Percentiles rank a stretch among this genome's conserved stretches.
phyloP scores from a whole-genome alignment of 371 early-diverging fungal species.

The Fennellomyces sp. region DNA sequence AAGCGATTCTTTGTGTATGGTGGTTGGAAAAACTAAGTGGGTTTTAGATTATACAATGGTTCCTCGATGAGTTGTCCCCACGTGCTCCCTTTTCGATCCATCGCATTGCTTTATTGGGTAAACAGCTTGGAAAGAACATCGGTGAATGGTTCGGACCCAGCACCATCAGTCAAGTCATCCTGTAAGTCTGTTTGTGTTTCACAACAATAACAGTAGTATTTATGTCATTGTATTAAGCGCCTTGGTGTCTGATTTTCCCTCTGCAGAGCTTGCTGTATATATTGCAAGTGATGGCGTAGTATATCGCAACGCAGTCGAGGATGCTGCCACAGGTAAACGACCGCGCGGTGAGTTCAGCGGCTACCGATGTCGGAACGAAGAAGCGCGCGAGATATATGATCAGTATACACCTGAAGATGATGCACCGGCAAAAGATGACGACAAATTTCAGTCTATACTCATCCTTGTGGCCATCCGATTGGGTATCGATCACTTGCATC shows the following conservation, averaged over 20 bases:
- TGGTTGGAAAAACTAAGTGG: no score
- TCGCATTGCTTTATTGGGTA: slow-evolving; percentile 84
- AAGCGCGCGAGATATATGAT: slow-evolving; percentile 37
- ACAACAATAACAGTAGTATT: neutral
- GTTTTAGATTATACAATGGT: slow-evolving; percentile 83
- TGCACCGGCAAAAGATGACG: slow-evolving; percentile 16
- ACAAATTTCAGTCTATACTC: slow-evolving; percentile 66
- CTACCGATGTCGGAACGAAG: slow-evolving; percentile 15
- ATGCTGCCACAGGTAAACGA: slow-evolving; percentile 38
- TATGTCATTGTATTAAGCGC: slow-evolving; percentile 44
- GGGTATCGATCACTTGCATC: slow-evolving; percentile 87
- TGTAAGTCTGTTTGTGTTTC: no score
- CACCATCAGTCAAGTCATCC: slow-evolving; percentile 89
- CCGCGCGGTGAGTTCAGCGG: slow-evolving; percentile 42
- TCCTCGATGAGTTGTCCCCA: slow-evolving; percentile 79
- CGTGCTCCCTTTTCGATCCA: slow-evolving; percentile 91
- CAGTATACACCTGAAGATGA: slow-evolving; percentile 10
- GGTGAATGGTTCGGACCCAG: slow-evolving; percentile 98
- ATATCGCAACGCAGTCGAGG: slow-evolving; percentile 63
- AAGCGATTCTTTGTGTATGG: no score
- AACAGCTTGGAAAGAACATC: slow-evolving; percentile 84
- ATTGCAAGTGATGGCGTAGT: slow-evolving; percentile 78
- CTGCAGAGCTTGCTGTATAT: slow-evolving; percentile 66
- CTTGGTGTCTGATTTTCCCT: slow-evolving; percentile 65
- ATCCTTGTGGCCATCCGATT: slow-evolving; percentile 87